Base-by-base conservation (phyloP, 768 basidiomycete genomes). In the Clavulina sp. region DNA sequence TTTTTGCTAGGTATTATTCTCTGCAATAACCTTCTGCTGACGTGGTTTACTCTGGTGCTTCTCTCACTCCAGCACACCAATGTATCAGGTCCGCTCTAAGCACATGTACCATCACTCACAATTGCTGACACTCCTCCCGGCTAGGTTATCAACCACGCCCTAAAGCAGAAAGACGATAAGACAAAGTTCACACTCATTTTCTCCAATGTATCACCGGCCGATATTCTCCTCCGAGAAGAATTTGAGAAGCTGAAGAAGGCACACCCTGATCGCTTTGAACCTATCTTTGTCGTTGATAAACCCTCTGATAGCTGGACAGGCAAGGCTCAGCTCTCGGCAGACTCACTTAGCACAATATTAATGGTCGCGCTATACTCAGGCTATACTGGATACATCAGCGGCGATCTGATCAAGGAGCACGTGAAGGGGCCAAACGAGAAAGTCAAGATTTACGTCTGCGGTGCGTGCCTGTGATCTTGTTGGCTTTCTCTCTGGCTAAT, bases 181-280 rank as follows among this genome's bases (percentile, higher is more conserved):
- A 96, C 95, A 55, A 89, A 89, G 60, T 95, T 87, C 71, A 93
- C 81, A 44, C 72, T 97, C 51, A 68, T 99, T 59, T 97, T 84
- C 66, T 80, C 85, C 34, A 97, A 97, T 64, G 74, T 89, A 34
- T 76, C 87, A 13, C 86, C 89, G 62, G 71, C 75, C 50, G 95
- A 99, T 62, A 95, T 99, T 56, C 78, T 92, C 50, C 75, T 93
- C 55, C 78, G 80, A 49, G 74, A 83, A 61, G 78, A 82, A 58
- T 72, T 88, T 56, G 84, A 88, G 54, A 66, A 64, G 5, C 69
- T 85, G 60, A 74, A 78, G 67, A 74, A 74, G 60, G 74, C 78
- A 57, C 69, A 80, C 65, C 80, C 83, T 6, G 64, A 77, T n/a
- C 51, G 49, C 41, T 74, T 97, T 61, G 76, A 89, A 54, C 71